These are phyloP conservation scores for Gossypium lobatum DNA, from an alignment of 441 rosid species.

Conservation along the genomic window DNA sequence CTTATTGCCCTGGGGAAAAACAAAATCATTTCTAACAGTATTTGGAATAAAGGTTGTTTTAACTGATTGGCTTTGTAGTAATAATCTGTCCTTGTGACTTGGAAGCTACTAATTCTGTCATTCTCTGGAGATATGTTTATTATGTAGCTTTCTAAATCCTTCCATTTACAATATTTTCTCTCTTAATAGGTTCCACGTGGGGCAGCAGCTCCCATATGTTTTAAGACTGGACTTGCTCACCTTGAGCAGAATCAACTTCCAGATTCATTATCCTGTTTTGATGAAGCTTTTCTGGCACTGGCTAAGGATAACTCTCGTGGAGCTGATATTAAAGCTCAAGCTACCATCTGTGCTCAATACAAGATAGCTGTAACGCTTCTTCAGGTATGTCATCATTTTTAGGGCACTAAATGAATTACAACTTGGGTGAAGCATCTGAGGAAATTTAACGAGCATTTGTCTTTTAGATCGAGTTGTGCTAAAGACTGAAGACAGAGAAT, in stretches of 20 bases:
- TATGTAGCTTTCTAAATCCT: background rate
- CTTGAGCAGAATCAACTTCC: constrained; percentile 98
- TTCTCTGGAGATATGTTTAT: constrained; percentile 1
- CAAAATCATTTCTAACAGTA: background rate
- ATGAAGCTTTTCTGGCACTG: constrained; percentile 93
- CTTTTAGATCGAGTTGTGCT: background rate
- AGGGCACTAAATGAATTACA: constrained; percentile 1
- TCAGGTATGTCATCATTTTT: constrained; percentile 41
- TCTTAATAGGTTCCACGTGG: constrained; percentile 84
- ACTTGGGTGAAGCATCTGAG: background rate
- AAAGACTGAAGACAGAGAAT: background rate
- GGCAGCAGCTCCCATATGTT: constrained; percentile 86
- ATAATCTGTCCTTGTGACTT: background rate
- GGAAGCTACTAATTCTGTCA: background rate
- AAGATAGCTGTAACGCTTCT: constrained; percentile 93
- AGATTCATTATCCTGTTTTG: constrained; percentile 94
- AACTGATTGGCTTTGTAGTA: background rate
- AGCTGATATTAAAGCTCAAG: constrained; percentile 93
- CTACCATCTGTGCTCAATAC: constrained; percentile 96
- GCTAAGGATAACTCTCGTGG: constrained; percentile 98
- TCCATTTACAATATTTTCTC: constrained; percentile 14
- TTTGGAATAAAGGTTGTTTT: constrained; percentile 2
- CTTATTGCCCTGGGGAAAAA: background rate
- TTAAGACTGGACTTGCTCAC: constrained; percentile 93
- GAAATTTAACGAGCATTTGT: background rate